Percentiles rank a stretch among this genome's conserved stretches.
phyloP scores from a whole-genome alignment of 257 asterid species.

The Fraxinus excelsior region DNA sequence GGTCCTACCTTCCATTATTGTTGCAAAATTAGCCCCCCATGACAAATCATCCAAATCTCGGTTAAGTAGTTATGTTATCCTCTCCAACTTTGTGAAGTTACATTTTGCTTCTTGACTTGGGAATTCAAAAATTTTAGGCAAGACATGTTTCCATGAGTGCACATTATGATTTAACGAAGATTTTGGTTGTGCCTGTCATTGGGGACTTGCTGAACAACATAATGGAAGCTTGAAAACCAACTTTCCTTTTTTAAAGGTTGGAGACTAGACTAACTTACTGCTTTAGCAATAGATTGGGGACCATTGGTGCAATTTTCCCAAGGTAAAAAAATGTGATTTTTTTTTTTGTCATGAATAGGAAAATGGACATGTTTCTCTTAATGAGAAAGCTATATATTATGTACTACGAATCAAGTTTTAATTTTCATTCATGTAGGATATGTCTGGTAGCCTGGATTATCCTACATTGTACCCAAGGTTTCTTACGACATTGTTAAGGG shows the following conservation, averaged over 20 bases:
- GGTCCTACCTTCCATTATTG: neutral
- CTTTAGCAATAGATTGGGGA: neutral
- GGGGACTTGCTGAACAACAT: neutral
- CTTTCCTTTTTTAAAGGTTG: neutral
- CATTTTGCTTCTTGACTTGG: neutral
- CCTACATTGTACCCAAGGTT: constrained; percentile 75
- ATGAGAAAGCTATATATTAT: neutral
- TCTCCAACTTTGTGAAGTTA: neutral
- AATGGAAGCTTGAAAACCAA: neutral
- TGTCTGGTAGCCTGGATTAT: constrained; percentile 59
- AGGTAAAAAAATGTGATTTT: neutral
- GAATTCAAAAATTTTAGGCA: neutral
- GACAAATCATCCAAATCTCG: neutral
- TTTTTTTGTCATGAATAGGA: neutral
- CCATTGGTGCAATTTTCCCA: neutral
- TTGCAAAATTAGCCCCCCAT: neutral
- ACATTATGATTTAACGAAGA: neutral
- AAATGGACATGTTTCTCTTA: neutral
- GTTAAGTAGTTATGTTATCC: neutral
- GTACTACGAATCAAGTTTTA: constrained; percentile 5
- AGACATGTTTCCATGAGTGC: neutral
- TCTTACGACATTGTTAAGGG: constrained; percentile 78
- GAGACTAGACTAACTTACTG: neutral
- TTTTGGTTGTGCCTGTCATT: neutral
- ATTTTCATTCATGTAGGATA: constrained; percentile 52